Evolutionary conservation across 2,329 filamentous ascomycete genomes (phyloP).

Genomic region (Decorospora gaudefroyi): DNA sequence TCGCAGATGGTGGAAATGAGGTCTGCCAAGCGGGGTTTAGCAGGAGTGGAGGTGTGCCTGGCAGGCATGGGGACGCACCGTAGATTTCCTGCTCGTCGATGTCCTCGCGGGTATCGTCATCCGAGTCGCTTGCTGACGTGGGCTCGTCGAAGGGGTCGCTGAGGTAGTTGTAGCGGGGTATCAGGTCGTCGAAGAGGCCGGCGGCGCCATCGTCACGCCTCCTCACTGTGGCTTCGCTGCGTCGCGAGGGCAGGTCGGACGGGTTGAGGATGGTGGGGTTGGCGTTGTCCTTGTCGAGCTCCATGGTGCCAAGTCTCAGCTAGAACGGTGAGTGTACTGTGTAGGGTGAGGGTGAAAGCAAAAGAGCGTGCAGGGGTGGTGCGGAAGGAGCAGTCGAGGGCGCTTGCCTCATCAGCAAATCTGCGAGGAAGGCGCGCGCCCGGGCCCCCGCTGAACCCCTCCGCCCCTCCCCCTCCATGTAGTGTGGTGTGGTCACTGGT

Average conservation of each 20-base stretch:
- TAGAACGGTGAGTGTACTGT: no score
- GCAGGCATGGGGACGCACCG: slow-evolving; percentile 57
- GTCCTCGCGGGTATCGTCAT: slow-evolving; percentile 70
- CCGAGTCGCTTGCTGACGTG: slow-evolving; percentile 48
- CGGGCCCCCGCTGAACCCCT: slow-evolving; percentile 2
- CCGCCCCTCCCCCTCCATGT: neutral
- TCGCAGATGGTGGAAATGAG: slow-evolving; percentile 94
- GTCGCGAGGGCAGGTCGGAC: slow-evolving; percentile 84
- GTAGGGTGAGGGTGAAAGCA: no score
- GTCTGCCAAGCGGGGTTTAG: slow-evolving; percentile 59
- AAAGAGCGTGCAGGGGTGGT: no score
- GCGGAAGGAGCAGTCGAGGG: slow-evolving; percentile 17
- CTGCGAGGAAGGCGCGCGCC: slow-evolving; percentile 6
- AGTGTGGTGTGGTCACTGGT: no score
- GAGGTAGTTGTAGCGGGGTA: slow-evolving; percentile 56
- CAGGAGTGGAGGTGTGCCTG: no score
- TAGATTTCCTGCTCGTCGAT: slow-evolving; percentile 98
- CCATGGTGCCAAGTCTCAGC: no score
- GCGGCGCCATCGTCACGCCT: slow-evolving; percentile 55
- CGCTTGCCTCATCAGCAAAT: slow-evolving; percentile 12
- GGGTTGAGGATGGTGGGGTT: slow-evolving; percentile 92
- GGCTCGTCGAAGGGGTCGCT: slow-evolving; percentile 55
- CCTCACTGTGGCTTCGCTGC: slow-evolving; percentile 51
- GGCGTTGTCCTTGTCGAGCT: slow-evolving; percentile 67
- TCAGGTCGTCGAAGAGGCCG: slow-evolving; percentile 60